Conservation (phyloP, 345 rosid genomes). For the Murraya koenigii region DNA sequence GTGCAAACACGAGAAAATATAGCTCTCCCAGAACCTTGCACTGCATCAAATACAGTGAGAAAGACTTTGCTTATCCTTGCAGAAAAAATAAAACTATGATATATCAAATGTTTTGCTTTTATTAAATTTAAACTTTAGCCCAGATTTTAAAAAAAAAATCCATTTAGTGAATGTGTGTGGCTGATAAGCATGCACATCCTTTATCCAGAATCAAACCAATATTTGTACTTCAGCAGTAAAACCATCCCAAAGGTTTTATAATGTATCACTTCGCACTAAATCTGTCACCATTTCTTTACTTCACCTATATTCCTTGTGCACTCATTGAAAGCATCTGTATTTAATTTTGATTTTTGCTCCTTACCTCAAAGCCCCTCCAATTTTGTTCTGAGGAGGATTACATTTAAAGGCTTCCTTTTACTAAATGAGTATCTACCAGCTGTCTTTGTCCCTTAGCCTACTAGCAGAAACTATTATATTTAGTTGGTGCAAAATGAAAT, state of each 20-base stretch:
- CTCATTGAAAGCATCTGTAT: background rate
- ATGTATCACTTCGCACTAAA: background rate
- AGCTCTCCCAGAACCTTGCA: background rate
- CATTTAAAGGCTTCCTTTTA: background rate
- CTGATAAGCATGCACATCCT: background rate
- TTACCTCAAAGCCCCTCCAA: background rate
- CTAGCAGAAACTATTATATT: background rate
- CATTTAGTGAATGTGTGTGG: background rate
- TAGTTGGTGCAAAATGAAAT: background rate
- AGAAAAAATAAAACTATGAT: background rate
- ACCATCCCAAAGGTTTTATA: background rate
- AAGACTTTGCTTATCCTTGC: background rate
- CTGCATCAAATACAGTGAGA: background rate
- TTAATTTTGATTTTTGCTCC: background rate
- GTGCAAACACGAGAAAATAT: background rate
- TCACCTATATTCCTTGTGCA: background rate
- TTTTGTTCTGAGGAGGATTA: background rate
- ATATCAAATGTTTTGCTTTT: background rate
- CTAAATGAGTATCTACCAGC: background rate
- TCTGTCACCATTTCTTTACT: background rate
- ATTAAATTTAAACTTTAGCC: background rate
- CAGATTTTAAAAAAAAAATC: background rate
- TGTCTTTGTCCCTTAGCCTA: background rate
- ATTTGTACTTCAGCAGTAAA: background rate
- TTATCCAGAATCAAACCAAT: background rate